Conservation (phyloP, 1,139 yeast genomes). For the Candida labiduridarum region DNA sequence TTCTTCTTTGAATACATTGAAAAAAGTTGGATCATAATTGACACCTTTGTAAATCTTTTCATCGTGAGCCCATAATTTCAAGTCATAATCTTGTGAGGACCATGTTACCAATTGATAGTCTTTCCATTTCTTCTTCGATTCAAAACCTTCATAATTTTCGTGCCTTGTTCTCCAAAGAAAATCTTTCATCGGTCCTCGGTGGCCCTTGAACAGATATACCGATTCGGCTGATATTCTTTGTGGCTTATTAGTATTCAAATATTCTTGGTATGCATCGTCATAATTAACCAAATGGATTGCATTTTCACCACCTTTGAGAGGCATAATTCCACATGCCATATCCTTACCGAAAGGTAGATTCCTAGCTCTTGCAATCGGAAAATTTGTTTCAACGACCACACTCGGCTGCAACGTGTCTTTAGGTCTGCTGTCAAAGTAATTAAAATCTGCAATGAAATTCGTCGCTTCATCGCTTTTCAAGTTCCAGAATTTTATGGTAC, state of each 20-base stretch:
- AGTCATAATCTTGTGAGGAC: conserved; percentile 81
- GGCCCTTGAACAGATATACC: conserved; percentile 72
- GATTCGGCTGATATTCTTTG: conserved; percentile 42
- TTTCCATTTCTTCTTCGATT: conserved; percentile 59
- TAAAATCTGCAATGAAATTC: conserved; percentile 21
- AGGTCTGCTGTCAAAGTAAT: conserved; percentile 26
- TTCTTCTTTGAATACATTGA: conserved; percentile 27
- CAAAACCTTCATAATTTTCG: conserved; percentile 36
- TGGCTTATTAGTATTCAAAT: conserved; percentile 28
- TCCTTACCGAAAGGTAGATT: conserved; percentile 88
- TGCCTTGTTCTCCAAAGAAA: conserved; percentile 80
- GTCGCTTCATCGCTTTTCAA: conserved; percentile 35
- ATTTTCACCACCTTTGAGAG: conserved; percentile 83
- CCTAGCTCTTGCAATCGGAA: conserved; percentile 88
- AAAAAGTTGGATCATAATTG: conserved; percentile 50
- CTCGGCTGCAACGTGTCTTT: conserved; percentile 38
- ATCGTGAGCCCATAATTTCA: conserved; percentile 79
- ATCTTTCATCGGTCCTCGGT: conserved; percentile 81
- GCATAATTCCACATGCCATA: conserved; percentile 79
- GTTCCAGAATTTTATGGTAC: conserved; percentile 88
- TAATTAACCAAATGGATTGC: conserved; percentile 68
- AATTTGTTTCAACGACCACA: conserved; percentile 67
- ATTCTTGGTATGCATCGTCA: conserved; percentile 47
- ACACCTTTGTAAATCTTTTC: conserved; percentile 62
- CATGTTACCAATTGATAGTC: conserved; percentile 91